A percentile compares a stretch with the other conserved stretches of the same genome.
These are phyloP conservation scores for Phaffomyces thermotolerans DNA, from an alignment of 805 yeast genomes.

Conservation along the genomic window DNA sequence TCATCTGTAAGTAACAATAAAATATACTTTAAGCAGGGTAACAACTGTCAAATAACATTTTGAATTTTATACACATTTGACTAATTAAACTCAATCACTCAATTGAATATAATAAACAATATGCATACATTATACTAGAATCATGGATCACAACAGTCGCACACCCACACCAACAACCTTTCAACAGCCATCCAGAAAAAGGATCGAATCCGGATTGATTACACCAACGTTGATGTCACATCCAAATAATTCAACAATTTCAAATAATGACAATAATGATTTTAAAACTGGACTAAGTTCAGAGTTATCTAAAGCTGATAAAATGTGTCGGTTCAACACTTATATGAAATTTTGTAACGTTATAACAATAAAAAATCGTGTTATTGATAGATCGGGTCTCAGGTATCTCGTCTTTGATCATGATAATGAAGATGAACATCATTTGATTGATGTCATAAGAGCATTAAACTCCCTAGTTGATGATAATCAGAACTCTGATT, in stretches of 20 bases:
- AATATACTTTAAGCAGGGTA: not conserved
- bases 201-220: conserved; percentile 6
- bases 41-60: too few relatives aligned
- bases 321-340: conserved; percentile 8
- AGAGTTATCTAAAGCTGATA: conserved; percentile 12
- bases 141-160: not conserved
- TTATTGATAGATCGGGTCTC: too few relatives aligned
- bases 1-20: too few relatives aligned
- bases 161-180: too few relatives aligned
- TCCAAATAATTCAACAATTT: conserved; percentile 1
- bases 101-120: not conserved
- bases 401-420: too few relatives aligned
- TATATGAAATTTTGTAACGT: conserved; percentile 11
- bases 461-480: too few relatives aligned
- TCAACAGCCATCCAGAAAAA: not conserved
- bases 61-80: too few relatives aligned
- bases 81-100: too few relatives aligned
- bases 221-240: conserved; percentile 2
- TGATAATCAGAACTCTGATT: too few relatives aligned
- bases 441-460: too few relatives aligned
- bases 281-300: not conserved
- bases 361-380: not conserved
- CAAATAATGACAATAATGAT: not conserved
- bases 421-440: too few relatives aligned
- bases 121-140: not conserved